Conservation (phyloP, 2,329 filamentous ascomycete species). For the Fusarium haematococcum region DNA sequence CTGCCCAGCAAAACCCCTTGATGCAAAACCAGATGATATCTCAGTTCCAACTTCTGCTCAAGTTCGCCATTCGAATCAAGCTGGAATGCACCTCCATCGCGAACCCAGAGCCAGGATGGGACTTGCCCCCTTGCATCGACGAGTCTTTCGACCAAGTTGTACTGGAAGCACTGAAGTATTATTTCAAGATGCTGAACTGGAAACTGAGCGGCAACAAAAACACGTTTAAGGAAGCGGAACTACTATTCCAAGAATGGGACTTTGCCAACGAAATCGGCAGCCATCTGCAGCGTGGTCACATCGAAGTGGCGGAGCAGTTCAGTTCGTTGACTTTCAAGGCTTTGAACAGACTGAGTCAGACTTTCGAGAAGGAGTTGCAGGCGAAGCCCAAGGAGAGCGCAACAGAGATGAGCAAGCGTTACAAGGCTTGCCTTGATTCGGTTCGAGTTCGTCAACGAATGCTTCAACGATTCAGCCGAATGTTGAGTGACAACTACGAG, state of each 20-base stretch:
- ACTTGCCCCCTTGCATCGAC: slow-evolving; percentile 94
- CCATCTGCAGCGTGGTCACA: slow-evolving; percentile 91
- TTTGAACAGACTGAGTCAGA: slow-evolving; percentile 85
- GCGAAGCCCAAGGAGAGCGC: slow-evolving; percentile 85
- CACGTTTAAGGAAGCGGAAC: slow-evolving; percentile 98
- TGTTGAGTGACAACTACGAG: slow-evolving; percentile 93
- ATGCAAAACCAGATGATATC: slow-evolving; percentile 98
- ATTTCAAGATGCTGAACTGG: slow-evolving; percentile 99
- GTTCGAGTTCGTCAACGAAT: slow-evolving; percentile 96
- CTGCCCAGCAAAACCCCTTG: slow-evolving; percentile 89
- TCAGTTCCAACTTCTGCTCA: slow-evolving; percentile 93
- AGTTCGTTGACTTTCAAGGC: slow-evolving; percentile 94
- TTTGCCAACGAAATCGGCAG: slow-evolving; percentile 95
- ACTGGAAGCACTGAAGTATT: slow-evolving; percentile 93
- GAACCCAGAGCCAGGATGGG: slow-evolving; percentile 91
- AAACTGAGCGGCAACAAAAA: slow-evolving; percentile 98
- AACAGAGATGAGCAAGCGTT: slow-evolving; percentile 93
- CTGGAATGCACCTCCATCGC: slow-evolving; percentile 87
- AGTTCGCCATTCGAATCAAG: slow-evolving; percentile 93
- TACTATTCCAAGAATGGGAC: slow-evolving; percentile 97
- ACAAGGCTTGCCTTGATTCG: slow-evolving; percentile 94
- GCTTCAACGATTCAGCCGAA: slow-evolving; percentile 92
- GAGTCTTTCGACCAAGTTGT: slow-evolving; percentile 95
- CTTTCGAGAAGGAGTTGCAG: slow-evolving; percentile 92
- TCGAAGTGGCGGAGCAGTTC: slow-evolving; percentile 98